These are phyloP conservation scores for Aspergillus bertholletiae DNA, from an alignment of 495 filamentous ascomycete genomes.

Conservation along the genomic window DNA sequence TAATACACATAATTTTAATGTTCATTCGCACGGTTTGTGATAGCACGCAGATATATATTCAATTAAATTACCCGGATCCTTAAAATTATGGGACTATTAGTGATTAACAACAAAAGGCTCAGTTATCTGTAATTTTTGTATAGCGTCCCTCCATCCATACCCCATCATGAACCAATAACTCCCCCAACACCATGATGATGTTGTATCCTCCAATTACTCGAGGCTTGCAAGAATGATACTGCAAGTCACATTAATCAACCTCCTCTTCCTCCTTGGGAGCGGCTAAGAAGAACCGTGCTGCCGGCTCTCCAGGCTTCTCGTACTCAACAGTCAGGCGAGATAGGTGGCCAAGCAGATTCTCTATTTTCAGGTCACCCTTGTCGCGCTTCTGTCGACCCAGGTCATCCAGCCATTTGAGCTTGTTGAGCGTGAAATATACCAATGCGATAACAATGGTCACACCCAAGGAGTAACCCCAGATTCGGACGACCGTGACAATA, in stretches of 20 bases:
- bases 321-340: slow-evolving; percentile 68
- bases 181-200: too few relatives aligned
- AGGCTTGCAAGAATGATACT: neutral
- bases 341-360: slow-evolving; percentile 69
- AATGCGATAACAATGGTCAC: slow-evolving; percentile 74
- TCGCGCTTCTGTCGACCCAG: slow-evolving; percentile 67
- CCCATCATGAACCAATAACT: too few relatives aligned
- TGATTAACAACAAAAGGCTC: neutral
- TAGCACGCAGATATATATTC: too few relatives aligned
- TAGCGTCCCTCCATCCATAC: neutral
- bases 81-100: neutral
- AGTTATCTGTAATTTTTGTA: neutral
- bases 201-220: neutral
- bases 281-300: slow-evolving; percentile 34
- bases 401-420: slow-evolving; percentile 63
- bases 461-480: slow-evolving; percentile 72
- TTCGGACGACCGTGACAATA: slow-evolving; percentile 73
- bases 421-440: slow-evolving; percentile 68
- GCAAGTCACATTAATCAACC: slow-evolving; percentile 25
- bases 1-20: too few relatives aligned
- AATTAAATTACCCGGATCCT: neutral
- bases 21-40: too few relatives aligned
- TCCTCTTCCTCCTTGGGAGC: slow-evolving; percentile 45
- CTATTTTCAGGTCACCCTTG: slow-evolving; percentile 66
- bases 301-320: slow-evolving; percentile 48